phyloP scores from a whole-genome alignment of 257 asterid genomes.

The Gentiana macrophylla region DNA sequence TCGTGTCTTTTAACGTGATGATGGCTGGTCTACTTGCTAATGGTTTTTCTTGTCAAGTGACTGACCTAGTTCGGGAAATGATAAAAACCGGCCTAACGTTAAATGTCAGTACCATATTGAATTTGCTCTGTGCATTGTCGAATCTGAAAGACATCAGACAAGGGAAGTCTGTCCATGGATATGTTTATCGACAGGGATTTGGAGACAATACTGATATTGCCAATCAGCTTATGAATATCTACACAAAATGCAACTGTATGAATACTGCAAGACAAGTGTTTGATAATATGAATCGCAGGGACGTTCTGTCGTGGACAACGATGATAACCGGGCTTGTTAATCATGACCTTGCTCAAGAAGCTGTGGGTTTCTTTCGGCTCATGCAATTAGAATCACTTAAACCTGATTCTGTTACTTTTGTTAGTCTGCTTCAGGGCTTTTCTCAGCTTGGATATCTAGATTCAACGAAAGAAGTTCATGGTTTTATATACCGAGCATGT shows the following conservation, averaged over 20 bases:
- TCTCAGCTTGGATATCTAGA: conserved; percentile 30
- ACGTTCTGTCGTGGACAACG: conserved; percentile 46
- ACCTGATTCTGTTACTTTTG: conserved; percentile 36
- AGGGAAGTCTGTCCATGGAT: conserved; percentile 36
- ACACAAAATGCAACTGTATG: conserved; percentile 29
- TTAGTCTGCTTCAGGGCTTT: conserved; percentile 38
- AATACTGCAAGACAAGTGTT: conserved; percentile 22
- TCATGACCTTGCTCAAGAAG: conserved; percentile 27
- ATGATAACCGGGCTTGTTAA: conserved; percentile 31
- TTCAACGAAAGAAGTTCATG: conserved; percentile 34
- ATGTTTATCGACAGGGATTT: conserved; percentile 29
- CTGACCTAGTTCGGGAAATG: conserved; percentile 31
- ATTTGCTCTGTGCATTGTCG: conserved; percentile 30
- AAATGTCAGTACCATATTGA: conserved; percentile 31
- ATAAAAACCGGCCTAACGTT: conserved; percentile 17
- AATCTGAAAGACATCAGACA: conserved; percentile 15
- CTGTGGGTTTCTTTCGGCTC: conserved; percentile 23
- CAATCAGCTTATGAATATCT: conserved; percentile 33
- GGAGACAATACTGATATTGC: conserved; percentile 25
- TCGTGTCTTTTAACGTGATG: conserved; percentile 36
- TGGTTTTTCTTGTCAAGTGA: conserved; percentile 23
- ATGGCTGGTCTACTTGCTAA: conserved; percentile 37
- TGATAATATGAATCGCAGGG: conserved; percentile 23
- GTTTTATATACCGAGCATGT: conserved; percentile 17
- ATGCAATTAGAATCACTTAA: conserved; percentile 31